Evolutionary conservation across 1,139 yeast genomes (phyloP).

Genomic region (Barnettozyma hawaiiensis): DNA sequence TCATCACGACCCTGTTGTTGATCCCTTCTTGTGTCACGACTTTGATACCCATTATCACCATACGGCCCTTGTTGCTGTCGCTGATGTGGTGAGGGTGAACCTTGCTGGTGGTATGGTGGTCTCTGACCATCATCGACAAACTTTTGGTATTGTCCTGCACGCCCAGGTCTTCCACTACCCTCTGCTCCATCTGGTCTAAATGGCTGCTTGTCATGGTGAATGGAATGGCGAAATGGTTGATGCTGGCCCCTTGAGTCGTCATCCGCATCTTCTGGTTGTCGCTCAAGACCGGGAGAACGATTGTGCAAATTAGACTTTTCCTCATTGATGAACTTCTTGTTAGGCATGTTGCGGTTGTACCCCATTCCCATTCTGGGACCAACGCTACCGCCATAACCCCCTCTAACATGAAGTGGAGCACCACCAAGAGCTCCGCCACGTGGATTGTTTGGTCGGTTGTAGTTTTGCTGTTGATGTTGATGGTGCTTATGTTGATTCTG

Average conservation of each 20-base stretch:
- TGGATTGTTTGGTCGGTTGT: background rate
- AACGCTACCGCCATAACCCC: background rate
- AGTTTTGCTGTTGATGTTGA: background rate
- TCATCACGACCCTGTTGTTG: background rate
- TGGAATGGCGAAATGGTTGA: background rate
- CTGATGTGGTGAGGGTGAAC: background rate
- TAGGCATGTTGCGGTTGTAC: conserved; percentile 1
- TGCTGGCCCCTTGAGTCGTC: background rate
- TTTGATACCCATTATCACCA: background rate
- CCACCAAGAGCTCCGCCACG: background rate
- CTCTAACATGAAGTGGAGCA: no score
- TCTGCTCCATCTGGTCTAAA: background rate
- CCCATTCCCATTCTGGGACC: background rate
- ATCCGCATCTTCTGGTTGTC: background rate
- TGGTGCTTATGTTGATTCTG: background rate
- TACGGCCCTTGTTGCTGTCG: background rate
- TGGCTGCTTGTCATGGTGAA: background rate
- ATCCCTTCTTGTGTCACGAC: background rate
- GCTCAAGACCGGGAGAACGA: background rate
- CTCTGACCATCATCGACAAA: background rate
- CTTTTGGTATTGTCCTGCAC: background rate
- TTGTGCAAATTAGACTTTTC: background rate
- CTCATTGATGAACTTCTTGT: background rate
- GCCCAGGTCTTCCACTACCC: background rate
- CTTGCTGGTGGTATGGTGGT: background rate